phyloP scores from a whole-genome alignment of 345 rosid genomes.

The Abelmoschus esculentus region DNA sequence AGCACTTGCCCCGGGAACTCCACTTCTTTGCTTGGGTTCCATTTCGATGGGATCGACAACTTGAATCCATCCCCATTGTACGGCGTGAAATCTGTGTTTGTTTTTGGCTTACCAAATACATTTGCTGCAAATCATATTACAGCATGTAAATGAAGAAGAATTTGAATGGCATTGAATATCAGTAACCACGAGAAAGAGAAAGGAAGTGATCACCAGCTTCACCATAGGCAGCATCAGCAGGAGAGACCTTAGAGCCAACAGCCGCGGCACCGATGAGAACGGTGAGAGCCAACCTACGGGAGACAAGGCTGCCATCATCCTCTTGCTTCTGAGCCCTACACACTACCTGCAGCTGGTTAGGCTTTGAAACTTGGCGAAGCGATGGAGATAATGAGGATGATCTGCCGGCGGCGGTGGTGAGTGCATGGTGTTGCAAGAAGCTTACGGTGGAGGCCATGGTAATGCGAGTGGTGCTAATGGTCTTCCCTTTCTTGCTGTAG shows the following conservation, averaged over 20 bases:
- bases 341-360: constrained; percentile 36
- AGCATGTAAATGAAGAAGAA: too few relatives aligned
- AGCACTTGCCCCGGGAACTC: too few relatives aligned
- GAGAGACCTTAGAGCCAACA: constrained; percentile 72
- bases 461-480: neutral
- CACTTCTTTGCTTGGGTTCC: too few relatives aligned
- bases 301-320: constrained; percentile 26
- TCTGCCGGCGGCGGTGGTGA: constrained; percentile 34
- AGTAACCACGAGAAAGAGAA: neutral
- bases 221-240: constrained; percentile 95
- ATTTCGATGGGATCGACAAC: too few relatives aligned
- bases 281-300: constrained; percentile 80
- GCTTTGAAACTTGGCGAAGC: constrained; percentile 33
- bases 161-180: too few relatives aligned
- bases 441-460: constrained; percentile 60
- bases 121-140: too few relatives aligned
- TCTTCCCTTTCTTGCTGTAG: neutral
- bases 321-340: constrained; percentile 74
- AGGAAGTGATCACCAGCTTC: constrained; percentile 60
- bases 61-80: too few relatives aligned
- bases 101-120: too few relatives aligned
- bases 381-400: constrained; percentile 38
- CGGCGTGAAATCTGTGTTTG: too few relatives aligned
- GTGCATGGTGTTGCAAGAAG: constrained; percentile 61
- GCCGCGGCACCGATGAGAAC: constrained; percentile 78